Evolutionary conservation across 1,284 basidiomycete genomes (phyloP).

Genomic region (Microbotryomycetes sp.): DNA sequence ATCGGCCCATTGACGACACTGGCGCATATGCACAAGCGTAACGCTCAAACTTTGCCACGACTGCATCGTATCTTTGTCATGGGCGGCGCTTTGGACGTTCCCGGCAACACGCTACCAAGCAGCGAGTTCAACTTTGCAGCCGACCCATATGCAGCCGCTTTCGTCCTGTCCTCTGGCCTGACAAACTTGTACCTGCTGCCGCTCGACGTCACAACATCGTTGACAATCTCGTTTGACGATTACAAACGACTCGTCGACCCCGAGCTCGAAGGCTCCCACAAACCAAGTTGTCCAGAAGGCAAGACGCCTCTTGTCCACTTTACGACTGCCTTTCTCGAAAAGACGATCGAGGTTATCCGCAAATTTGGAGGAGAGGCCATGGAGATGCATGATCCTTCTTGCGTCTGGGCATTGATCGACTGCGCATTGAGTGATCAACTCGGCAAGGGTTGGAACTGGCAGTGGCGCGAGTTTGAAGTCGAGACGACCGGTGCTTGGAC

Average conservation of each 20-base stretch:
- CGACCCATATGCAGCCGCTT: slow-evolving; percentile 74
- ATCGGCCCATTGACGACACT: slow-evolving; percentile 86
- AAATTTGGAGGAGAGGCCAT: slow-evolving; percentile 73
- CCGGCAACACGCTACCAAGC: slow-evolving; percentile 75
- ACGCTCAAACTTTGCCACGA: slow-evolving; percentile 48
- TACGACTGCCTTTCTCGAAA: slow-evolving; percentile 67
- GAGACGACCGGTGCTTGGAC: slow-evolving; percentile 26
- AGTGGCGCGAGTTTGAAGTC: slow-evolving; percentile 19
- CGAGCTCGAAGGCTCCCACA: slow-evolving; percentile 31
- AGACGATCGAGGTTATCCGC: slow-evolving; percentile 56
- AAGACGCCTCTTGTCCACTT: slow-evolving; percentile 48
- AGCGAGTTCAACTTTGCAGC: slow-evolving; percentile 94
- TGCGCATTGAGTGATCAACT: slow-evolving; percentile 45
- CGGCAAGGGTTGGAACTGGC: slow-evolving; percentile 19
- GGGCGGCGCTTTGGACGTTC: slow-evolving; percentile 93
- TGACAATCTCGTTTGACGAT: slow-evolving; percentile 61
- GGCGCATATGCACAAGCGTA: slow-evolving; percentile 48
- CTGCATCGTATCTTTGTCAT: slow-evolving; percentile 70
- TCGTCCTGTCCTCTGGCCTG: slow-evolving; percentile 27
- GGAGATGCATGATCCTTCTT: slow-evolving; percentile 75
- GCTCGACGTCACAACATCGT: slow-evolving; percentile 70
- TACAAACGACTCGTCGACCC: slow-evolving; percentile 48
- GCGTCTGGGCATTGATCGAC: slow-evolving; percentile 68
- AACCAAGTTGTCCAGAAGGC: slow-evolving; percentile 5
- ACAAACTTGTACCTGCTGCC: slow-evolving; percentile 58